Evolutionary conservation across 352 stramenopile species (phyloP).

Genomic region (Phytophthora hybrid): DNA sequence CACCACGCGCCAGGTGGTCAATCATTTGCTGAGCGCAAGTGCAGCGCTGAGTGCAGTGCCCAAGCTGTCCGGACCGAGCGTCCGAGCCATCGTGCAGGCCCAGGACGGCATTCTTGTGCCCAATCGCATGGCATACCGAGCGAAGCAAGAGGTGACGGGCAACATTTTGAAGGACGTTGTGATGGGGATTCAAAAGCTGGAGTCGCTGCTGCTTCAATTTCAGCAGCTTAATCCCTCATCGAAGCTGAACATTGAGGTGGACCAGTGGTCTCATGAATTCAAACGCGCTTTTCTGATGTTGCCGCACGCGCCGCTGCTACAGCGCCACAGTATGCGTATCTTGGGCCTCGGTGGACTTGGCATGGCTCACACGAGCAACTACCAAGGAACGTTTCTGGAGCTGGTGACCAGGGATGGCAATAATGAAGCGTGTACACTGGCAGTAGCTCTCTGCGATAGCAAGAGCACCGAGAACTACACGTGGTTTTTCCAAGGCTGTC

Average conservation of each 20-base stretch:
- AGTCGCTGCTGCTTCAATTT: slow-evolving; percentile 57
- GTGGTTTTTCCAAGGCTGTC: slow-evolving; percentile 55
- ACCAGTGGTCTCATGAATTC: slow-evolving; percentile 45
- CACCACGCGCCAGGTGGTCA: slow-evolving; percentile 54
- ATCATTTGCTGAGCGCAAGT: slow-evolving; percentile 41
- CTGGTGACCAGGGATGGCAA: slow-evolving; percentile 55
- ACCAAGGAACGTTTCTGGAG: slow-evolving; percentile 44
- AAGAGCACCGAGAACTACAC: slow-evolving; percentile 44
- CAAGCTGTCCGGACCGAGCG: slow-evolving; percentile 45
- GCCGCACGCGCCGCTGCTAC: slow-evolving; percentile 43
- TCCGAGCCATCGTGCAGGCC: slow-evolving; percentile 48
- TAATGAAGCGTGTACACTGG: slow-evolving; percentile 44
- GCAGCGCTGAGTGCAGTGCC: slow-evolving; percentile 37
- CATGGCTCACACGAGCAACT: slow-evolving; percentile 52
- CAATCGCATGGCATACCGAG: slow-evolving; percentile 51
- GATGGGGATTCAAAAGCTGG: slow-evolving; percentile 54
- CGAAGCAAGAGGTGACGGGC: slow-evolving; percentile 37
- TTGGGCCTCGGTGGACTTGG: slow-evolving; percentile 43
- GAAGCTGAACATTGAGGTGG: slow-evolving; percentile 42
- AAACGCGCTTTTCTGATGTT: slow-evolving; percentile 58
- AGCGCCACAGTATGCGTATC: slow-evolving; percentile 39
- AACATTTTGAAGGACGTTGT: slow-evolving; percentile 44
- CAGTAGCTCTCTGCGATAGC: slow-evolving; percentile 47
- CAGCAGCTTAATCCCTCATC: slow-evolving; percentile 46
- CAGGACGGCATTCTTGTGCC: slow-evolving; percentile 51